phyloP scores from a whole-genome alignment of 108 stramenopile genomes.

The Licmophora abbreviata region DNA sequence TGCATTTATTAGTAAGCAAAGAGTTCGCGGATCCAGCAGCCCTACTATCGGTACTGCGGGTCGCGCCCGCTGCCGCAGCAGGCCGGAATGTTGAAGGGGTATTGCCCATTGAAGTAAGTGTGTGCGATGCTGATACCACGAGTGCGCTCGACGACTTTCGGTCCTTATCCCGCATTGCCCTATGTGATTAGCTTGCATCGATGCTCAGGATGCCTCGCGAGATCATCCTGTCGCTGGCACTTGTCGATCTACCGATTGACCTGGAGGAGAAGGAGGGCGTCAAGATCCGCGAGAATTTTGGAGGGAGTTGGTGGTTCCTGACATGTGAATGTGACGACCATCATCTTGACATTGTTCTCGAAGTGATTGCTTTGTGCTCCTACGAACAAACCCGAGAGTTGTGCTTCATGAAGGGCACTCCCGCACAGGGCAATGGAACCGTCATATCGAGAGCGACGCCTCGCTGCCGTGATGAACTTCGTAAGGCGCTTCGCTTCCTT shows the following conservation, averaged over 20 bases:
- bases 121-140: background rate
- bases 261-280: constrained; percentile 41
- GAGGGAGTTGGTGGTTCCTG: constrained; percentile 79
- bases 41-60: constrained; percentile 64
- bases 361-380: constrained; percentile 63
- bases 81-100: constrained; percentile 43
- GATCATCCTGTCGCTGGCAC: constrained; percentile 68
- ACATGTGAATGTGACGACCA: constrained; percentile 72
- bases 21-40: constrained; percentile 52
- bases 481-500: constrained; percentile 49
- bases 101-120: constrained; percentile 61
- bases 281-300: constrained; percentile 39
- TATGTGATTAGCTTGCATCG: constrained; percentile 38
- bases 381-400: constrained; percentile 62
- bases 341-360: constrained; percentile 51
- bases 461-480: constrained; percentile 36
- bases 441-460: constrained; percentile 62
- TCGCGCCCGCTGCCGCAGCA: constrained; percentile 45
- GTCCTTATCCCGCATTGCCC: background rate
- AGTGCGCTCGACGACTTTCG: background rate
- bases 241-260: constrained; percentile 74
- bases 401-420: constrained; percentile 32
- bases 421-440: constrained; percentile 15
- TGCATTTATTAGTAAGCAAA: constrained; percentile 55
- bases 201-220: constrained; percentile 55